Percentiles rank a stretch among this genome's conserved stretches.
Evolutionary conservation across 73 alveolate genomes (phyloP).

Genomic region (Paraurostyla sp.): DNA sequence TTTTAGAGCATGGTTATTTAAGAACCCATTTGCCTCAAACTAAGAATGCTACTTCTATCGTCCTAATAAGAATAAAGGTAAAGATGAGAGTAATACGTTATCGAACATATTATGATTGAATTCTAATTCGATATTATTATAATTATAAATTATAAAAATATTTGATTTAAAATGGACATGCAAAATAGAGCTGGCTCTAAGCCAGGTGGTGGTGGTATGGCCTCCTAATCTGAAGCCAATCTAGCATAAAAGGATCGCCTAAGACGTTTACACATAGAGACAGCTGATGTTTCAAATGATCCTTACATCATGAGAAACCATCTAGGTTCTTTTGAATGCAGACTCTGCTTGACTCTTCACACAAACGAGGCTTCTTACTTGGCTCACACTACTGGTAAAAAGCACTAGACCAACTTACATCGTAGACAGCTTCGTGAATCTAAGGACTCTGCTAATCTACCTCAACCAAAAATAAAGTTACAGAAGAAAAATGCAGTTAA

Average conservation of each 20-base stretch:
- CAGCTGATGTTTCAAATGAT: conserved; percentile 98
- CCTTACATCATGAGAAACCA: conserved; percentile 99
- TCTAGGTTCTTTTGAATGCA: conserved; percentile 99
- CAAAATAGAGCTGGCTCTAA: conserved; percentile 92
- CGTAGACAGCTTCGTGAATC: conserved; percentile 93
- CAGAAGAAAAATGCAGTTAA: conserved; percentile 81
- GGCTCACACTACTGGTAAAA: conserved; percentile 99
- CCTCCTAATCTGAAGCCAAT: conserved; percentile 86
- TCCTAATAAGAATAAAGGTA: neutral
- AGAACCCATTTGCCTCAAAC: conserved; percentile 50
- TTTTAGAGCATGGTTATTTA: conserved; percentile 55
- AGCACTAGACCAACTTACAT: conserved; percentile 97
- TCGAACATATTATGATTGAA: neutral
- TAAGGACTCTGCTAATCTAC: conserved; percentile 81
- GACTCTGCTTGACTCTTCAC: conserved; percentile 99
- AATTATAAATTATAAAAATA: neutral
- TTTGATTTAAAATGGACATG: conserved; percentile 80
- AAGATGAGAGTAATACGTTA: too few species aligned
- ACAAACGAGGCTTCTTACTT: conserved; percentile 98
- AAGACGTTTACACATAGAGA: conserved; percentile 96
- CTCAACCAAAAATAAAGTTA: conserved; percentile 84
- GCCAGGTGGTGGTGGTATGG: conserved; percentile 96
- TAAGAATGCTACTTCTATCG: neutral
- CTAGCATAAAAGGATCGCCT: conserved; percentile 96
- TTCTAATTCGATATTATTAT: neutral